Evolutionary conservation across 164 flowering plant species (phyloP).

Genomic region (Tinospora cordifolia): DNA sequence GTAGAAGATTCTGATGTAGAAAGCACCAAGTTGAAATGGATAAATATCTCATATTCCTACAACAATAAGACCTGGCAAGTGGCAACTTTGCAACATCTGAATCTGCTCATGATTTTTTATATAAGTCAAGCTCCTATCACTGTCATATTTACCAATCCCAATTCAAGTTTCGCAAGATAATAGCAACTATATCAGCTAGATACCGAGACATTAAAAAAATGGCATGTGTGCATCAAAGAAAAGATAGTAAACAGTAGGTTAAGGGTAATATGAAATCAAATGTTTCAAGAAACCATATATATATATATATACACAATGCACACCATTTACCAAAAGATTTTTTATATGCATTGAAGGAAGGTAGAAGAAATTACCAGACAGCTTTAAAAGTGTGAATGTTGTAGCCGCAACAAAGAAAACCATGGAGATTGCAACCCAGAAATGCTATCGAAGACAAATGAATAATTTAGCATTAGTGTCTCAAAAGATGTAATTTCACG

Average conservation of each 20-base stretch:
- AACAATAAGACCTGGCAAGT: too few relatives aligned
- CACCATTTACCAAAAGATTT: neutral
- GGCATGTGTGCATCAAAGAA: neutral
- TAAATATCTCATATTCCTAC: too few relatives aligned
- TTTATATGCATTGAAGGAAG: neutral
- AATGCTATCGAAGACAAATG: constrained; percentile 31
- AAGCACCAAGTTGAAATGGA: too few relatives aligned
- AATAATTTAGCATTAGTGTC: neutral
- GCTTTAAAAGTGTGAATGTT: constrained; percentile 55
- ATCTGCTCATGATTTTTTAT: too few relatives aligned
- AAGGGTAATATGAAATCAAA: neutral
- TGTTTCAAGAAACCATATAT: neutral
- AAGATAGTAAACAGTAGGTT: neutral
- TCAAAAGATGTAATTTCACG: neutral
- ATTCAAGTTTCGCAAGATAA: neutral
- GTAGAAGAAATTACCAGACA: constrained; percentile 34
- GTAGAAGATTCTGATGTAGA: too few relatives aligned
- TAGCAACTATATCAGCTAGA: neutral
- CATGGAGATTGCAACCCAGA: constrained; percentile 74
- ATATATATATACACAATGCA: neutral
- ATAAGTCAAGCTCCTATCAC: too few relatives aligned
- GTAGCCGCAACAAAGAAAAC: constrained; percentile 64
- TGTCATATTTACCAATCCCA: neutral
- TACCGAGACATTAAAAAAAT: neutral
- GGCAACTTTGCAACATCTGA: too few relatives aligned